Evolutionary conservation across 306 rosid species (phyloP).

Genomic region (Lablab purpureus): DNA sequence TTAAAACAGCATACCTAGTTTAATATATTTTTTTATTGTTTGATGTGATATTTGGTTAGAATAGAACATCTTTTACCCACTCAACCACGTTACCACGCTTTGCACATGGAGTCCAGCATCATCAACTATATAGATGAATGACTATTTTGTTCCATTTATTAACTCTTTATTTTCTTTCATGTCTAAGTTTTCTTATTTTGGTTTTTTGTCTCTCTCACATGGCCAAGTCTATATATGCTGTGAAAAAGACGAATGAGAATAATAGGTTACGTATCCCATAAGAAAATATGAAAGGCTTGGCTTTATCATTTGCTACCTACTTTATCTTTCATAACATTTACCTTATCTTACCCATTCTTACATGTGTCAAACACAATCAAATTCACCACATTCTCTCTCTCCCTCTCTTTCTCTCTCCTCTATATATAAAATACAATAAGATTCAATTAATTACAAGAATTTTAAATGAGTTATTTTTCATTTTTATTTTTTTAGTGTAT

Average conservation of each 20-base stretch:
- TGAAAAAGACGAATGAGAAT: slow-evolving; percentile 28
- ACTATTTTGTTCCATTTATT: neutral
- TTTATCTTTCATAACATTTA: neutral
- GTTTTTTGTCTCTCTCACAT: no score
- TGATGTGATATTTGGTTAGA: slow-evolving; percentile 31
- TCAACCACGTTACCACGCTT: slow-evolving; percentile 14
- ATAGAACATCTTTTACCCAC: neutral
- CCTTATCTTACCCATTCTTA: no score
- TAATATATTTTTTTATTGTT: neutral
- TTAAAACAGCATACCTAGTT: neutral
- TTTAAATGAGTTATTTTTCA: no score
- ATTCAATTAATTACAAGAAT: no score
- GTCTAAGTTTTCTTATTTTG: neutral
- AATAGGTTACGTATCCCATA: slow-evolving; percentile 8
- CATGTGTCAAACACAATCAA: neutral
- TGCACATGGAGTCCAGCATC: slow-evolving; percentile 19
- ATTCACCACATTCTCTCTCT: slow-evolving; percentile 1
- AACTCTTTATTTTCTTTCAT: neutral
- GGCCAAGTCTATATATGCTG: neutral
- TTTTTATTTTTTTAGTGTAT: no score
- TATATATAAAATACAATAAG: no score
- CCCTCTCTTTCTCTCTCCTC: no score
- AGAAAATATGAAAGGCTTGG: neutral
- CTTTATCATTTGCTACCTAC: neutral
- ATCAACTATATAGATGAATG: neutral